Evolutionary conservation across 2,329 filamentous ascomycete species (phyloP), one percentile per base, ranked within the genome.

Genomic region (Phialophora tarda): DNA sequence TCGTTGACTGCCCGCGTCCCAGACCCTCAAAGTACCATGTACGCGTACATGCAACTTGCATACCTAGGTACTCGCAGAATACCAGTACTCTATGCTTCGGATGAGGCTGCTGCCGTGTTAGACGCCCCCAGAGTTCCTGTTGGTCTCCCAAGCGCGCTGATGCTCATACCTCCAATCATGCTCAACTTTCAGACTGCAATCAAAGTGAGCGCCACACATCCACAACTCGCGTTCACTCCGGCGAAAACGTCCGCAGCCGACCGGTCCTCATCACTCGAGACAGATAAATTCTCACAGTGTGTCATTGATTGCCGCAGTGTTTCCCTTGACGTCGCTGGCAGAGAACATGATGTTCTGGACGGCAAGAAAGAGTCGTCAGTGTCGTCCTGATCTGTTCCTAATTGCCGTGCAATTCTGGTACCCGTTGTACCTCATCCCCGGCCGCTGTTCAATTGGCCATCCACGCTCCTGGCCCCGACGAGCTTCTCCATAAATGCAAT

Each of bases 401-500:
- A 17, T 6, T 38, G 17, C 10, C 11, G 24, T 34, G 28, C 53
- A 14, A 24, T 26, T 41, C 34, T 47, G 38, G 23, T 14, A 48
- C 26, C 44, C 44, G 56, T 47, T 11, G 32, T 11, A 11, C 10
- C 32, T 34, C 56, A 47, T 47, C 32, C 41, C 57, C 26, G 21
- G 26, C 12, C 38, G 26, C 14, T 28, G 41, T 59, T 50, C 57
- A 50, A 59, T 59, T 59, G 57, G 57, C 44, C 28, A 48, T 50
- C 57, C 41, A 59, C 23, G 12, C 4, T n/a, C 30, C 60, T n/a
- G 38, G 34, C 60, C 50, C 60, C 41, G 28, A 30, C 50, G 21
- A 56, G n/a, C 23, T 62, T 62, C 61, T 63, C 61, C 61, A 63
- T 63, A 58, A 55, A 44, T 14, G 59, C 59, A 62, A 62, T 62